These are phyloP conservation scores for Coemansia sp. DNA, from an alignment of 371 early-diverging fungal species.

Conservation along the genomic window DNA sequence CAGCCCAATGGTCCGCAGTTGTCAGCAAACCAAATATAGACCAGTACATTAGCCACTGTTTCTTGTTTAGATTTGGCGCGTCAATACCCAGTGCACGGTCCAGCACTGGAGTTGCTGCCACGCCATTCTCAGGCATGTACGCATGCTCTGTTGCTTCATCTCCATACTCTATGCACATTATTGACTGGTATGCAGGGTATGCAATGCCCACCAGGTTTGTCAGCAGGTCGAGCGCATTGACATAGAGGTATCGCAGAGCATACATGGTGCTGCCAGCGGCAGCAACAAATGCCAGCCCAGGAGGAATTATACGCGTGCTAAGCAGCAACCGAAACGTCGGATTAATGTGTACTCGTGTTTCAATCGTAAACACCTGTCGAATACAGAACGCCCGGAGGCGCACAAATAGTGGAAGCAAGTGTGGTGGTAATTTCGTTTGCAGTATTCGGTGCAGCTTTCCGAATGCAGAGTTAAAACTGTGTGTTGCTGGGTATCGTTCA, in stretches of 20 bases:
- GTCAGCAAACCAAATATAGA: constrained; percentile 45
- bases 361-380: constrained; percentile 29
- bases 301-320: constrained; percentile 32
- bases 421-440: constrained; percentile 30
- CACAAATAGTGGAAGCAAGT: constrained; percentile 34
- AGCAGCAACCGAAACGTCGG: constrained; percentile 40
- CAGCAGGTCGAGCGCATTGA: constrained; percentile 40
- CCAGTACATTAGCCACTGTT: constrained; percentile 52
- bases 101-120: background rate
- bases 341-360: constrained; percentile 41
- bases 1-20: constrained; percentile 48
- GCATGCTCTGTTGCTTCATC: background rate
- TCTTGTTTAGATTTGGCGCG: constrained; percentile 39
- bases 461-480: constrained; percentile 11
- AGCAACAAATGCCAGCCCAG: constrained; percentile 34
- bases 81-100: constrained; percentile 29
- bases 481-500: constrained; percentile 38
- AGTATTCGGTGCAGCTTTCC: background rate
- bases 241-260: constrained; percentile 37
- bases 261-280: constrained; percentile 42
- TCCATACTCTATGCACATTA: constrained; percentile 46
- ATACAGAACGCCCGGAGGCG: constrained; percentile 26
- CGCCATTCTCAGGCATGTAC: background rate
- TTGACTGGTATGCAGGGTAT: constrained; percentile 49
- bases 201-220: constrained; percentile 46